Percentiles rank a stretch among this genome's conserved stretches.
Evolutionary conservation across 768 basidiomycete genomes (phyloP).

Genomic region (Exsudoporus frostii): DNA sequence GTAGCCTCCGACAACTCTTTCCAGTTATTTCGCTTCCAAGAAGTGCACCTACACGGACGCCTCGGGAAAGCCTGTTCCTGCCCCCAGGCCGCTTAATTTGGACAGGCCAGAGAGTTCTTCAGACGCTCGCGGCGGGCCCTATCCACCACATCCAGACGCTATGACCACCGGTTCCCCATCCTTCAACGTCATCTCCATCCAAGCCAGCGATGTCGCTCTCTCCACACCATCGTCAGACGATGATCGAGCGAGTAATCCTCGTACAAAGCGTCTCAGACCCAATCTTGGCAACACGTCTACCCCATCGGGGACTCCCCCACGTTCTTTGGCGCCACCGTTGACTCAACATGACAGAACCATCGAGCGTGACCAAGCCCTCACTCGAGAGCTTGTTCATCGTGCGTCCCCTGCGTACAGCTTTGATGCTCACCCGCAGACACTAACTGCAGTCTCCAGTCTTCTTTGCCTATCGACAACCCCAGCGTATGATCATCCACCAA

Average conservation of each 20-base stretch:
- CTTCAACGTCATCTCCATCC: conserved; percentile 4
- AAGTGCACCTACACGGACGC: conserved; percentile 79
- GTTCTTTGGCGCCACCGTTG: conserved; percentile 35
- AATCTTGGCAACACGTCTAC: conserved; percentile 37
- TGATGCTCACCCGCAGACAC: not conserved
- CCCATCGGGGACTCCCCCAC: conserved; percentile 29
- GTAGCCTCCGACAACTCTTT: conserved; percentile 5
- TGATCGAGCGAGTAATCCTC: conserved; percentile 37
- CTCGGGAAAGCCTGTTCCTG: conserved; percentile 75
- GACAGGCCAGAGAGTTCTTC: conserved; percentile 33
- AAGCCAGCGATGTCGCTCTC: conserved; percentile 9
- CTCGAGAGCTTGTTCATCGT: conserved; percentile 74
- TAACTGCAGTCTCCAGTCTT: conserved; percentile 50
- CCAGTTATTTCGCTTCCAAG: conserved; percentile 78
- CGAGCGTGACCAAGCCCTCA: conserved; percentile 58
- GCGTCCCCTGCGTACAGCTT: conserved; percentile 25
- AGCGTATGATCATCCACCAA: conserved; percentile 73
- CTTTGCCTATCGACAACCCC: conserved; percentile 79
- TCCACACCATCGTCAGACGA: conserved; percentile 34
- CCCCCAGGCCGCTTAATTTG: conserved; percentile 52
- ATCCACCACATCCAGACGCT: conserved; percentile 16
- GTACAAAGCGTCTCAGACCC: conserved; percentile 53
- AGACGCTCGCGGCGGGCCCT: conserved; percentile 23
- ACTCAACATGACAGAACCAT: conserved; percentile 40
- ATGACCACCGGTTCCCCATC: conserved; percentile 13